Percentiles rank a stretch among this genome's conserved stretches.
phyloP scores from a whole-genome alignment of 805 yeast species.

The Starmerella geochares region DNA sequence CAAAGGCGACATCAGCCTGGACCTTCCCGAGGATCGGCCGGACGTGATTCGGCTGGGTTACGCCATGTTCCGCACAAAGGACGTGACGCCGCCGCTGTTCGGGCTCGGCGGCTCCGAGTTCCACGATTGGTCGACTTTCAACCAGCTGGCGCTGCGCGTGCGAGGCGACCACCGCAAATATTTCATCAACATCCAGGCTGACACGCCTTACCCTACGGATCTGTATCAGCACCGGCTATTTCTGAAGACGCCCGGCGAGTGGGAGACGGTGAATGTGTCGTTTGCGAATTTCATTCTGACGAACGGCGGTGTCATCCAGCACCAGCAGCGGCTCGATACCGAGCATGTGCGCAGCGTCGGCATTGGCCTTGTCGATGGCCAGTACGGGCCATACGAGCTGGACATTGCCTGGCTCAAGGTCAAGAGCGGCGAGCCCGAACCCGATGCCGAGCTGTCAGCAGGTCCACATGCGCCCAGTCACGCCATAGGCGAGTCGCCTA shows the following conservation, averaged over 20 bases:
- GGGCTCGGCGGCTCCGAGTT: constrained; percentile 35
- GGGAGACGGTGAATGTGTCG: constrained; percentile 78
- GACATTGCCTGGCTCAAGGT: constrained; percentile 66
- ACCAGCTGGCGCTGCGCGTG: constrained; percentile 58
- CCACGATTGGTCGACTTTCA: constrained; percentile 63
- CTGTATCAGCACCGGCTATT: constrained; percentile 74
- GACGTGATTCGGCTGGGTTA: constrained; percentile 56
- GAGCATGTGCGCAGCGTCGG: constrained; percentile 63
- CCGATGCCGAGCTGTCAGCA: constrained; percentile 5
- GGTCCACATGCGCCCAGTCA: constrained; percentile 1
- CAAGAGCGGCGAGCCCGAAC: constrained; percentile 28
- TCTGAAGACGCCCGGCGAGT: constrained; percentile 56
- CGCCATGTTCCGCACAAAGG: constrained; percentile 76
- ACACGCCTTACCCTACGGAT: constrained; percentile 66
- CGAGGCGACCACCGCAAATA: constrained; percentile 64
- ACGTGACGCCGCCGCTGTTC: constrained; percentile 41
- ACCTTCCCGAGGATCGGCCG: constrained; percentile 56
- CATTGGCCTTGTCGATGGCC: constrained; percentile 64
- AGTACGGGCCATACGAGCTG: constrained; percentile 63
- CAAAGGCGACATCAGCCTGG: constrained; percentile 59
- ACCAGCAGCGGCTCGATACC: constrained; percentile 49
- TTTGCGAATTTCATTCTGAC: constrained; percentile 71
- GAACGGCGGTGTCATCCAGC: constrained; percentile 64
- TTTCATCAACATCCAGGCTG: constrained; percentile 71
- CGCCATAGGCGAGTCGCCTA: constrained; percentile 10